Evolutionary conservation across 306 rosid genomes (phyloP).

Genomic region (Malus sylvestris): DNA sequence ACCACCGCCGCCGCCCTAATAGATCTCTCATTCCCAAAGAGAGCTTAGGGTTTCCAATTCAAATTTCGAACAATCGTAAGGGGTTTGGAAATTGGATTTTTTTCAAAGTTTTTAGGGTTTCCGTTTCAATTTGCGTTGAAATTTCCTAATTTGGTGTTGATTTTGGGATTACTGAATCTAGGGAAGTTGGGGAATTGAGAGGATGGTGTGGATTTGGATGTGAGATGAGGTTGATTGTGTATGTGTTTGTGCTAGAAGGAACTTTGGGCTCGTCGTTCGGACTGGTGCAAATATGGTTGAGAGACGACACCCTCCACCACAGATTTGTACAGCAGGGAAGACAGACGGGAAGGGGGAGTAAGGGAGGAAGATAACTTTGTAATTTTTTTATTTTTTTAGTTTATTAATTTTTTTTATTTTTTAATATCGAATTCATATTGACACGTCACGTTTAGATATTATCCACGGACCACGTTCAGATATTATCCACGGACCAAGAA

Average conservation of each 20-base stretch:
- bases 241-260: neutral
- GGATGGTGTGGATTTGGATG: neutral
- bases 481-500: no score
- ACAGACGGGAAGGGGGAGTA: no score
- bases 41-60: neutral
- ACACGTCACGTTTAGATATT: no score
- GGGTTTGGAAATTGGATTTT: neutral
- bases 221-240: slow-evolving; percentile 11
- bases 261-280: slow-evolving; percentile 22
- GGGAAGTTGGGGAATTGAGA: neutral
- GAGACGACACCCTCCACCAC: no score
- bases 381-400: no score
- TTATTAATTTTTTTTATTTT: no score
- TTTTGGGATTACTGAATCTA: slow-evolving; percentile 10
- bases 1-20: neutral
- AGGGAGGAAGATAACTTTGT: no score
- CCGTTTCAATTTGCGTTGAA: neutral
- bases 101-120: neutral
- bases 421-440: no score
- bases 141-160: neutral
- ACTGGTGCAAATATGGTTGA: slow-evolving; percentile 31
- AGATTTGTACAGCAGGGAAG: no score
- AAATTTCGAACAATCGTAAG: neutral
- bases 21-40: neutral
- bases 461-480: no score